Evolutionary conservation across 768 basidiomycete species (phyloP).

Genomic region (Kwoniella dendrophila): DNA sequence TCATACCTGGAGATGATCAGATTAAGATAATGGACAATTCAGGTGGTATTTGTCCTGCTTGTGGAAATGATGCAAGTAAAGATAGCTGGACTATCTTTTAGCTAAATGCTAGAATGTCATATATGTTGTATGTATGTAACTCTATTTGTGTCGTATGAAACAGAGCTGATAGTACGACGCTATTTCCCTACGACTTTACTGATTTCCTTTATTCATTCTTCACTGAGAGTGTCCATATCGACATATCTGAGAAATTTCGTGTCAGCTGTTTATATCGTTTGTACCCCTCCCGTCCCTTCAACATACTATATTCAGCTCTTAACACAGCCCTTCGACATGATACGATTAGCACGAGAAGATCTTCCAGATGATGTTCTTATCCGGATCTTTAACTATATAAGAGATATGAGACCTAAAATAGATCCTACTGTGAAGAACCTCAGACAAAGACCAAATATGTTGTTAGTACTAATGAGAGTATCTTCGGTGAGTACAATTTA

Average conservation of each 20-base stretch:
- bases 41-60: conserved; percentile 12
- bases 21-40: neutral
- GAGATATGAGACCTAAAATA: neutral
- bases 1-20: neutral
- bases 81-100: neutral
- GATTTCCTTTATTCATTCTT: too few relatives aligned
- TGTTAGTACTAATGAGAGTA: neutral
- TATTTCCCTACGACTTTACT: too few relatives aligned
- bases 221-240: too few relatives aligned
- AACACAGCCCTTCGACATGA: neutral
- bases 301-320: too few relatives aligned
- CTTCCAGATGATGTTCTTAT: neutral
- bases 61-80: neutral
- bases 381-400: neutral
- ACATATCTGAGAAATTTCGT: neutral
- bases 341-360: neutral
- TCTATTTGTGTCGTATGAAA: too few relatives aligned
- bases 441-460: conserved; percentile 1
- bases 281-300: too few relatives aligned
- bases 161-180: too few relatives aligned
- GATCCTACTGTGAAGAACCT: neutral
- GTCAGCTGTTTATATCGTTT: too few relatives aligned
- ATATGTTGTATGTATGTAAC: neutral
- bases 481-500: neutral
- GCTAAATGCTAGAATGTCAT: neutral